Evolutionary conservation across 768 basidiomycete species (phyloP), one percentile per base, ranked within the genome.

Genomic region (Sporobolomyces phaffii): DNA sequence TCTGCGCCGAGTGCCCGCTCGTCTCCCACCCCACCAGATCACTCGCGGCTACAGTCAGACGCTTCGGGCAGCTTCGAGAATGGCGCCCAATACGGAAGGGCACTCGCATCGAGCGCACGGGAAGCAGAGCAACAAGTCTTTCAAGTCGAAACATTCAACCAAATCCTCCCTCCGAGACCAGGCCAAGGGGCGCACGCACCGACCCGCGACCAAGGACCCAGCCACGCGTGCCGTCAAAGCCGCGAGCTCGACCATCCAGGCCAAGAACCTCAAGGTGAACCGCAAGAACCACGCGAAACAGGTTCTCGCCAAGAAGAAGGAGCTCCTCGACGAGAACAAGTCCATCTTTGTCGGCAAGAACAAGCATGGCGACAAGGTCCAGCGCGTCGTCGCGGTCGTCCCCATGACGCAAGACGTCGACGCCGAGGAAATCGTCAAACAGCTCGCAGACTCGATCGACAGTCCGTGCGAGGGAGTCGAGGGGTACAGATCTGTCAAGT

Each of bases 121-220:
- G 69, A 96, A 94, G 79, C 92, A 96, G 83, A 83, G 83, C 82
- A 96, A 98, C 79, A 98, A 98, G 78, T 72, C 83, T 2, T 97
- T 89, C 82, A 97, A 97, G 79, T 90, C 90, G 3, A 89, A 86
- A 76, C 74, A 76, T 54, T 60, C 91, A 3, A 84, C 89, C 17
- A 96, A 96, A 79, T 85, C 87, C 1, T 81, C 88, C 0, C 74
- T 96, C 43, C 91, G 88, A 78, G 89, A 77, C 73, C 52, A 63
- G 80, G 17, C 77, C 81, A 44, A 83, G 80, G 75, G 81, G 80
- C 50, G 80, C 82, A 8, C 66, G 1, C 47, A 58, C 48, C 57
- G 67, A 26, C 64, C 58, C 1, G n/a, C 57, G 14, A 57, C 36
- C 45, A 70, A 73, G 52, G 57, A 48, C 24, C 29, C 61, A n/a